Evolutionary conservation across 257 asterid species (phyloP).

Genomic region (Solanum microdontum): DNA sequence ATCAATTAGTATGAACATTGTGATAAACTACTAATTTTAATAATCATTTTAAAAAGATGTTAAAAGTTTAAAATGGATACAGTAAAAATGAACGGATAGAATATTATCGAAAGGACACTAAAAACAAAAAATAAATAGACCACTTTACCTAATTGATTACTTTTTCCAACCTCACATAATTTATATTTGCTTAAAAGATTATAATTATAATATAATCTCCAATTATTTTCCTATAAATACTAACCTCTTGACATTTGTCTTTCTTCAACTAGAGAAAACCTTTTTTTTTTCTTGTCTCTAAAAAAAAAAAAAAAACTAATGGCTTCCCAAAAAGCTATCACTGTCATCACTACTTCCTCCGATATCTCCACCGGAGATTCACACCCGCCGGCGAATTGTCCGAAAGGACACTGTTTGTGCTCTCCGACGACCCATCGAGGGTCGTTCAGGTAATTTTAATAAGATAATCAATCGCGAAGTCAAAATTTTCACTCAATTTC

Average conservation of each 20-base stretch:
- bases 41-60: too few relatives aligned
- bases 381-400: background rate
- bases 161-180: background rate
- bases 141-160: background rate
- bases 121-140: background rate
- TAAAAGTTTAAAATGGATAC: too few relatives aligned
- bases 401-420: conserved; percentile 14
- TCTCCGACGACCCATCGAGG: conserved; percentile 17
- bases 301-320: background rate
- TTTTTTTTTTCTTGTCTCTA: background rate
- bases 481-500: background rate
- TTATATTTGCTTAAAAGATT: background rate
- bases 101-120: background rate
- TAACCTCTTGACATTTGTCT: background rate
- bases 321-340: background rate
- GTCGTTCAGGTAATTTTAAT: background rate
- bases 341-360: background rate
- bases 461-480: background rate
- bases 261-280: background rate
- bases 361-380: background rate
- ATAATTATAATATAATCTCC: background rate
- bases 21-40: too few relatives aligned
- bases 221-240: background rate
- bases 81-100: background rate
- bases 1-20: too few relatives aligned